phyloP scores from a whole-genome alignment of 257 asterid species.

The Lithospermum erythrorhizon region DNA sequence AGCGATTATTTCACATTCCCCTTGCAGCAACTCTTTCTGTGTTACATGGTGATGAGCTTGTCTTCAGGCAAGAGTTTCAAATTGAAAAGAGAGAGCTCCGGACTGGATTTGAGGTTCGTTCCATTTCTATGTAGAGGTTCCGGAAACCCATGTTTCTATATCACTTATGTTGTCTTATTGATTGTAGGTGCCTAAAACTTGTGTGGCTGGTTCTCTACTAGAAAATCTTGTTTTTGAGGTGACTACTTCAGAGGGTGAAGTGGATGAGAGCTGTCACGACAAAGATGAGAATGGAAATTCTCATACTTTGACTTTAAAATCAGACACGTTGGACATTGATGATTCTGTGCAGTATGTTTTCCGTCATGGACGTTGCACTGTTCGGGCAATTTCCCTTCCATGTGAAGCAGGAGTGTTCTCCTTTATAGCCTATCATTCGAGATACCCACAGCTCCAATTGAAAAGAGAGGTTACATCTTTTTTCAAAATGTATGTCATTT shows the following conservation, averaged over 20 bases:
- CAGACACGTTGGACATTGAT: constrained; percentile 28
- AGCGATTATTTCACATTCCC: not conserved
- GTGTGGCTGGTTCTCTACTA: constrained; percentile 40
- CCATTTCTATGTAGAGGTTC: not conserved
- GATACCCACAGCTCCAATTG: constrained; percentile 36
- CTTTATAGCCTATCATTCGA: constrained; percentile 43
- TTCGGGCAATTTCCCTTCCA: constrained; percentile 50
- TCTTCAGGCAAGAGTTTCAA: constrained; percentile 24
- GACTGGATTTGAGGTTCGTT: constrained; percentile 31
- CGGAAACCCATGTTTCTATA: not conserved
- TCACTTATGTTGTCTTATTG: constrained; percentile 5
- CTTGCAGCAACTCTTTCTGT: constrained; percentile 37
- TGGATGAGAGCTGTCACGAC: constrained; percentile 40
- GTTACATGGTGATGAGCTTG: constrained; percentile 10
- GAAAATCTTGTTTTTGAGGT: constrained; percentile 47
- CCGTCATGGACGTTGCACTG: constrained; percentile 39
- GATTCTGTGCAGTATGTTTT: constrained; percentile 36
- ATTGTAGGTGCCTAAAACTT: constrained; percentile 35
- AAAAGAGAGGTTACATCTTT: constrained; percentile 36
- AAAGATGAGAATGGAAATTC: constrained; percentile 37
- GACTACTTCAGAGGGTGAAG: constrained; percentile 30
- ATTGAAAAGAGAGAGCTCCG: constrained; percentile 41
- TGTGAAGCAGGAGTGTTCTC: constrained; percentile 28
- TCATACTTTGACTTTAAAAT: constrained; percentile 39
- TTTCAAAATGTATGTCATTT: constrained; percentile 3